Base-by-base conservation (phyloP, 164 flowering plant species). In the Akebia trifoliata region DNA sequence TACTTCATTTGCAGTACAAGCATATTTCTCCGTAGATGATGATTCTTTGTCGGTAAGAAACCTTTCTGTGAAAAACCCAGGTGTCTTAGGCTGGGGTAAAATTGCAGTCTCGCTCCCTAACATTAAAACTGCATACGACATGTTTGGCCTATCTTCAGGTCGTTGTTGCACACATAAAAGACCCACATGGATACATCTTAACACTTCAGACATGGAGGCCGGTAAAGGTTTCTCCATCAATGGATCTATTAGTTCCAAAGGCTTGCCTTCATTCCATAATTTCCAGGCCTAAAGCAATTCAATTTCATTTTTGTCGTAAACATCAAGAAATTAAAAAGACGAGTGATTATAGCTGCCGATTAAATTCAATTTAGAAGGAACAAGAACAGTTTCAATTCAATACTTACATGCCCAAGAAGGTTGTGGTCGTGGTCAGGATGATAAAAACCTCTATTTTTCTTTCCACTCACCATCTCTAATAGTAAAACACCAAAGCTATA, bases 101-200 rank as follows among this genome's bases (percentile, higher is more conserved):
- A 25, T 25, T 18, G 39, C 36, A 10, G 22, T 57, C 21, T 62
- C 62, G 31, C 62, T 52, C 15, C 60, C 61, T 6, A 71, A 57
- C 74, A 67, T 71, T 10, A 56, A 54, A 6, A 71, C 53, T 21
- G 59, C 65, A 20, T 36, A 9, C 22, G 66, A 50, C 57, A 71
- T 62, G 18, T 8, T 63, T 32, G 71, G 71, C 30, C 68, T 36
- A 24, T 63, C 62, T n/a, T n/a, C n/a, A n/a, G 2, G 21, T 14
- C 34, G 65, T 39, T 67, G 59, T 46, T 71, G 71, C 20, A 71
- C 71, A 32, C 71, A 71, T 21, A 71, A 49, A 15, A 67, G 31
- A 4, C 65, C 71, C 24, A 71, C 64, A n/a, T 72, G 64, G 6
- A 60, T 60, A 32, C 62, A 67, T 56, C 69, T 67, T 25, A 36